Evolutionary conservation across 139 green algal species (phyloP).

Genomic region (Pleodorina starrii): DNA sequence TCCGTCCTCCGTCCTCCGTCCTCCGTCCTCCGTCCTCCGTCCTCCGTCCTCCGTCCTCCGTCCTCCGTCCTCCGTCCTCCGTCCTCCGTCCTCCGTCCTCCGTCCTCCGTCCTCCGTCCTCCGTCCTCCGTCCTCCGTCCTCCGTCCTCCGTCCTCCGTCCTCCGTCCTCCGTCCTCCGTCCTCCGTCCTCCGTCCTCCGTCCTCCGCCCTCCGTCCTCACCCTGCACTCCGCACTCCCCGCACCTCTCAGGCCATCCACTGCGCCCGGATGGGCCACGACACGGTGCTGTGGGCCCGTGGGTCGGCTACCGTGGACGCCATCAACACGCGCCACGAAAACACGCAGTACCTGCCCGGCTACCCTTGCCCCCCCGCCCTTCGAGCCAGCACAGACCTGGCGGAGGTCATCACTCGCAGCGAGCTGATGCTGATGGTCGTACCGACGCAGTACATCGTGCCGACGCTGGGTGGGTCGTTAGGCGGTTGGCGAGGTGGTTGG

Average conservation of each 20-base stretch:
- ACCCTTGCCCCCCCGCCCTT: conserved; percentile 66
- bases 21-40: too few relatives aligned
- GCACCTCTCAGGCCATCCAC: conserved; percentile 56
- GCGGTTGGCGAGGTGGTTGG: conserved; percentile 14
- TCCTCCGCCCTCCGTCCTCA: too few relatives aligned
- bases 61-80: too few relatives aligned
- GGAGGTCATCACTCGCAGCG: conserved; percentile 44
- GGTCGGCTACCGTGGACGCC: conserved; percentile 67
- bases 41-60: too few relatives aligned
- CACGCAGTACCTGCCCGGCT: conserved; percentile 70
- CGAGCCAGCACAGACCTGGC: conserved; percentile 66
- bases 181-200: too few relatives aligned
- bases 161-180: too few relatives aligned
- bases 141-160: too few relatives aligned
- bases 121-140: too few relatives aligned
- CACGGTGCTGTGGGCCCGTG: conserved; percentile 75
- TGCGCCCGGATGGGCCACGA: conserved; percentile 78
- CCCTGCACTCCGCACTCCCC: not conserved
- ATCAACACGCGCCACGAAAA: conserved; percentile 83
- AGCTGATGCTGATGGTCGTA: conserved; percentile 89
- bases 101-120: too few relatives aligned
- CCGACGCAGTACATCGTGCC: conserved; percentile 84
- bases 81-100: too few relatives aligned
- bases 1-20: too few relatives aligned
- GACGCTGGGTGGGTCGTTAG: conserved; percentile 64